These are phyloP conservation scores for Gossypium aridum DNA, from an alignment of 441 rosid genomes.

Conservation along the genomic window DNA sequence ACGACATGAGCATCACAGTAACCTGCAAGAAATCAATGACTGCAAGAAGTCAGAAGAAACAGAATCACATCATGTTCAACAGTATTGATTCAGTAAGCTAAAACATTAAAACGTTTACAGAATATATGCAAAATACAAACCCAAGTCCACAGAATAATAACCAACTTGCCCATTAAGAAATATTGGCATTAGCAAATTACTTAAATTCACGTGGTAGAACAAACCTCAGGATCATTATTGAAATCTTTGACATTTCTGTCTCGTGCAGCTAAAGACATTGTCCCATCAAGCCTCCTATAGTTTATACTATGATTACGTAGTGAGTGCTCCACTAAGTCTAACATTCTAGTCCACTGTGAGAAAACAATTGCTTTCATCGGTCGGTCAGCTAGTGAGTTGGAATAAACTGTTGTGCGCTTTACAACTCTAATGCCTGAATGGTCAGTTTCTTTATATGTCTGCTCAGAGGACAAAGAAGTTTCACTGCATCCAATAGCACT, in stretches of 20 bases:
- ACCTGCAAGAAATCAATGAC: slow-evolving; percentile 42
- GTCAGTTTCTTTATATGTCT: slow-evolving; percentile 12
- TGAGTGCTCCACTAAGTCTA: slow-evolving; percentile 65
- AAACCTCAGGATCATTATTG: slow-evolving; percentile 67
- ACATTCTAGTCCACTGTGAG: slow-evolving; percentile 97
- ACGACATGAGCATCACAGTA: slow-evolving; percentile 81
- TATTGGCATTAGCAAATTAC: not conserved
- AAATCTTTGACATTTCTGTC: slow-evolving; percentile 86
- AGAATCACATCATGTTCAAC: not conserved
- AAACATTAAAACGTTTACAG: not conserved
- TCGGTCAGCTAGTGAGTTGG: slow-evolving; percentile 35
- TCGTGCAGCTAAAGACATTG: slow-evolving; percentile 69
- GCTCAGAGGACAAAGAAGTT: slow-evolving; percentile 25
- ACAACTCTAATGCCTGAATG: slow-evolving; percentile 22
- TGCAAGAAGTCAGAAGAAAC: slow-evolving; percentile 2
- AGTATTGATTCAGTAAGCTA: not conserved
- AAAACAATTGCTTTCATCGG: slow-evolving; percentile 75
- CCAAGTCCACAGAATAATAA: not conserved
- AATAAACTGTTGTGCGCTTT: slow-evolving; percentile 26
- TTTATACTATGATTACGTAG: slow-evolving; percentile 39
- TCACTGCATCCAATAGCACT: slow-evolving; percentile 27
- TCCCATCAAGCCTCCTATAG: slow-evolving; percentile 89
- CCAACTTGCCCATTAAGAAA: not conserved
- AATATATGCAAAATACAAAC: not conserved
- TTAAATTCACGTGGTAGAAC: slow-evolving; percentile 15